Percentiles rank a stretch among this genome's conserved stretches.
Conservation (phyloP, 23 red algal genomes). For the Gracilaria vermiculophylla region DNA sequence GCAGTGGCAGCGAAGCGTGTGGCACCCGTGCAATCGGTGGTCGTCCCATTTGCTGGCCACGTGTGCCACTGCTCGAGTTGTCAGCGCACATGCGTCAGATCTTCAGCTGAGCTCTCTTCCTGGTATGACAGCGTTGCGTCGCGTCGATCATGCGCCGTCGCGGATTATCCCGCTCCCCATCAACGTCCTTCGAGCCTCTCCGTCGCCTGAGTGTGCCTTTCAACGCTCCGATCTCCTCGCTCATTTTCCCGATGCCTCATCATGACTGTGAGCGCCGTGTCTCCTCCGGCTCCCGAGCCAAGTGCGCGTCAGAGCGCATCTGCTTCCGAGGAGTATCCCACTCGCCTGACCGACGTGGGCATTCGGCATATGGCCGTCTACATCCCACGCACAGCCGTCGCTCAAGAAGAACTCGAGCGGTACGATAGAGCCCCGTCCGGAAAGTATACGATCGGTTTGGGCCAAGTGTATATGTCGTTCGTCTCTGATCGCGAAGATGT, state of each 20-base stretch:
- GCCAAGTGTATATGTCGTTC: constrained; percentile 95
- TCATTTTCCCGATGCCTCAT: neutral
- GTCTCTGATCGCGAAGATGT: constrained; percentile 94
- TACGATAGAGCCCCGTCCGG: constrained; percentile 73
- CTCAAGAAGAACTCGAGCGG: constrained; percentile 71
- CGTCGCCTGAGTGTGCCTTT: neutral
- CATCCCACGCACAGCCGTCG: constrained; percentile 78
- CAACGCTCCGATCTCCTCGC: neutral
- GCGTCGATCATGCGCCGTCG: neutral
- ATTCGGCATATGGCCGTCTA: constrained; percentile 87
- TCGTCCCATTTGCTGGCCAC: neutral
- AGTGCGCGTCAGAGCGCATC: neutral
- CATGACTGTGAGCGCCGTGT: neutral
- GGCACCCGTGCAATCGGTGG: neutral
- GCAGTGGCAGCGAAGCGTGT: neutral
- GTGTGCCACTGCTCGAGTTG: neutral
- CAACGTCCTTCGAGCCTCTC: neutral
- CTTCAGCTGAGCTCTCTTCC: too few species aligned
- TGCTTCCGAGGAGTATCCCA: neutral
- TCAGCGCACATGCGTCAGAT: neutral
- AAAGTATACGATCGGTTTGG: constrained; percentile 95
- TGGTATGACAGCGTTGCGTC: neutral
- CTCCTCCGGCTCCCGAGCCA: neutral
- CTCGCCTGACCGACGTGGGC: constrained; percentile 56
- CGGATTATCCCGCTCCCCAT: neutral